Evolutionary conservation across 2,329 filamentous ascomycete genomes (phyloP).

Genomic region (Trichoderma atrobrunneum): DNA sequence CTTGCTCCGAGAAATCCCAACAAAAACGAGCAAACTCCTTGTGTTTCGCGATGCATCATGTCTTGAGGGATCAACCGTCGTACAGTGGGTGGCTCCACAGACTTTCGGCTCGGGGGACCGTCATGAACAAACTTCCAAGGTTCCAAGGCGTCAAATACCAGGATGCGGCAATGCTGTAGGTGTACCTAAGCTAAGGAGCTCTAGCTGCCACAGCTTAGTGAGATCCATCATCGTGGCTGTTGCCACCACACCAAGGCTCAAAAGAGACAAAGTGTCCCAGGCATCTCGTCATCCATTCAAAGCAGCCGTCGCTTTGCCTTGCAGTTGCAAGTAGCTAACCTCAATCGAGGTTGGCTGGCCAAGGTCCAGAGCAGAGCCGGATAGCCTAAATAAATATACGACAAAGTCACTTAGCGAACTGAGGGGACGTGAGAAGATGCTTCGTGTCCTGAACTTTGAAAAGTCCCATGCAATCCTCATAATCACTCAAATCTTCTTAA

Average conservation of each 20-base stretch:
- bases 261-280: neutral
- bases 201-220: neutral
- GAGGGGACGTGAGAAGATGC: neutral
- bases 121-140: neutral
- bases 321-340: neutral
- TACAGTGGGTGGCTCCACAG: neutral
- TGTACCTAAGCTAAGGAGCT: neutral
- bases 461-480: neutral
- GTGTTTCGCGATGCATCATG: neutral
- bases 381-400: neutral
- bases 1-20: neutral
- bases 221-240: conserved; percentile 3
- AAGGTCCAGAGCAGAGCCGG: neutral
- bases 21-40: neutral
- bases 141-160: neutral
- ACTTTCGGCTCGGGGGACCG: neutral
- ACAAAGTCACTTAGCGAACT: neutral
- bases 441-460: neutral
- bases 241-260: neutral
- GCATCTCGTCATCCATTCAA: neutral
- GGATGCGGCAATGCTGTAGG: neutral
- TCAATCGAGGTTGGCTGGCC: neutral
- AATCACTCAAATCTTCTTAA: neutral
- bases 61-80: neutral
- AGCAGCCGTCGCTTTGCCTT: neutral